These are phyloP conservation scores for Capronia americana DNA, from an alignment of 2,329 filamentous ascomycete species.

Conservation along the genomic window DNA sequence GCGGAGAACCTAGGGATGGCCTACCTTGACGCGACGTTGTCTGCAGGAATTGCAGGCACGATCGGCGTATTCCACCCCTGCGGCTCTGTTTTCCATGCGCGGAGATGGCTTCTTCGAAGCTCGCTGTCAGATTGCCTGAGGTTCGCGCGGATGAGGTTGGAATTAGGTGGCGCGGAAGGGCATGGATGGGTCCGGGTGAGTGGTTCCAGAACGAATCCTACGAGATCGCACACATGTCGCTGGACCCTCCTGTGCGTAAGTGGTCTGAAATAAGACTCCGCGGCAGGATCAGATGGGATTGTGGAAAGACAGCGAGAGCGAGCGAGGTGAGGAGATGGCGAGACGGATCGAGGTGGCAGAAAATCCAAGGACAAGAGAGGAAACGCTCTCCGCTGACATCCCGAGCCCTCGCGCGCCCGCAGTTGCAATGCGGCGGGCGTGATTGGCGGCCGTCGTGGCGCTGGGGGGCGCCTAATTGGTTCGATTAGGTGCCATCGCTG, in stretches of 20 bases:
- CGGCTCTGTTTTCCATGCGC: conserved; percentile 27
- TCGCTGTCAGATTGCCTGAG: conserved; percentile 21
- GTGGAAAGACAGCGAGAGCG: conserved; percentile 18
- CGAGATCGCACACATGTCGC: conserved; percentile 7
- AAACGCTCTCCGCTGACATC: conserved; percentile 2
- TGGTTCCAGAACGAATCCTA: conserved; percentile 18
- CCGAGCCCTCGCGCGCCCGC: not conserved
- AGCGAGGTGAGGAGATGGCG: conserved; percentile 6
- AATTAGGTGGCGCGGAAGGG: conserved; percentile 19
- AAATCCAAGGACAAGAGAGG: conserved; percentile 11
- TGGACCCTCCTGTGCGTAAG: conserved; percentile 8
- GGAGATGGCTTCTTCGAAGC: conserved; percentile 8
- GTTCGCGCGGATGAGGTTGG: conserved; percentile 17
- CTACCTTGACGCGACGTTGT: conserved; percentile 36
- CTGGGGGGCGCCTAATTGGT: not conserved
- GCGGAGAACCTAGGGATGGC: conserved; percentile 1
- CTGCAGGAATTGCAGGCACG: conserved; percentile 35
- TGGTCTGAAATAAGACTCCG: conserved; percentile 23
- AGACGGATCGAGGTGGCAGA: conserved; percentile 11
- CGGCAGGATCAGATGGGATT: conserved; percentile 17
- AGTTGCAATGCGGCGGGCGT: not conserved
- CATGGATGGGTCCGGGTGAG: not conserved
- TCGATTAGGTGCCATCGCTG: not conserved
- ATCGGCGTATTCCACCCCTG: conserved; percentile 25
- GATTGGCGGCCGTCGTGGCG: not conserved